A percentile compares a stretch with the other conserved stretches of the same genome.
Evolutionary conservation across 768 basidiomycete genomes (phyloP).

Genomic region (Leccinum subgranulosum): DNA sequence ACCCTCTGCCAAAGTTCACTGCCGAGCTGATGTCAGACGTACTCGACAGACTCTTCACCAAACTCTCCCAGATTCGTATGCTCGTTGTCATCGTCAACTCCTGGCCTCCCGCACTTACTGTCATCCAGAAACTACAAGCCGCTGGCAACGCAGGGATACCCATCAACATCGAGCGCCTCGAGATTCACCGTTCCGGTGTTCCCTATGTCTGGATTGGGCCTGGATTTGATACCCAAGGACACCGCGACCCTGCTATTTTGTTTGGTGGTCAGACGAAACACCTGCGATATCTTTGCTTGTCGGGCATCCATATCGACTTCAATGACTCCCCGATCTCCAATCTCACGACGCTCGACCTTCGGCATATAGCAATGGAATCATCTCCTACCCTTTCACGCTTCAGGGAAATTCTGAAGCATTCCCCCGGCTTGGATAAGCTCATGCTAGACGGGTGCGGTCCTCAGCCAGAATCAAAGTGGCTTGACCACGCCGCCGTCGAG

Average conservation of each 20-base stretch:
- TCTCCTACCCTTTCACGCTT: constrained; percentile 51
- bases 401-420: constrained; percentile 47
- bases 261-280: constrained; percentile 44
- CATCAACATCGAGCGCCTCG: constrained; percentile 56
- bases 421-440: constrained; percentile 51
- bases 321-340: constrained; percentile 42
- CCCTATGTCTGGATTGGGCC: constrained; percentile 46
- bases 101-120: constrained; percentile 50
- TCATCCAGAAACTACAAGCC: constrained; percentile 47
- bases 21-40: constrained; percentile 43
- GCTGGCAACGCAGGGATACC: constrained; percentile 33
- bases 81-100: constrained; percentile 55
- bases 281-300: constrained; percentile 51
- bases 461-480: constrained; percentile 25
- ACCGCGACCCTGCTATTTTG: constrained; percentile 41
- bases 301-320: constrained; percentile 66
- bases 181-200: constrained; percentile 56
- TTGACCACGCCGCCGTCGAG: constrained; percentile 37
- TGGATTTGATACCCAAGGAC: constrained; percentile 36
- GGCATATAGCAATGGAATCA: constrained; percentile 52
- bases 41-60: constrained; percentile 48
- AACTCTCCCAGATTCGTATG: constrained; percentile 56
- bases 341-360: constrained; percentile 63
- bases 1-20: constrained; percentile 34
- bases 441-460: constrained; percentile 65